These are phyloP conservation scores for Colletotrichum somersetense DNA, from an alignment of 2,329 filamentous ascomycete species.

Conservation along the genomic window DNA sequence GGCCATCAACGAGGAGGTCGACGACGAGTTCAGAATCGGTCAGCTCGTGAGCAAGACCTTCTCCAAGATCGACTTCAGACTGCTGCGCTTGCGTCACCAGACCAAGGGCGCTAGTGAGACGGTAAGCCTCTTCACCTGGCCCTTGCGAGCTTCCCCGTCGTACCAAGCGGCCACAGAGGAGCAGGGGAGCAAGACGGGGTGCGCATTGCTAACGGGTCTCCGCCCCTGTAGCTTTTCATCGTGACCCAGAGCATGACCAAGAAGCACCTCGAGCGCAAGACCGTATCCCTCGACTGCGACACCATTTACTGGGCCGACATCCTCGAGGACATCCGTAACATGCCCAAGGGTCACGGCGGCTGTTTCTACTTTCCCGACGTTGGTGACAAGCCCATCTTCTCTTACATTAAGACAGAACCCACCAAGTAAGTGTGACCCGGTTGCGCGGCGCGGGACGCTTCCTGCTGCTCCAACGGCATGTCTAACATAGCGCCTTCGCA, in stretches of 20 bases:
- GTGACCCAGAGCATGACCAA: slow-evolving; percentile 49
- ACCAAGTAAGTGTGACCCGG: slow-evolving; percentile 24
- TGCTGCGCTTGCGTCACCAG: slow-evolving; percentile 46
- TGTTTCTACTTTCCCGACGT: slow-evolving; percentile 48
- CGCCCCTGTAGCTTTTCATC: slow-evolving; percentile 46
- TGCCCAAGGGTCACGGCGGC: slow-evolving; percentile 46
- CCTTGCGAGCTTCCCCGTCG: not conserved
- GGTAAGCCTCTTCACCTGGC: slow-evolving; percentile 36
- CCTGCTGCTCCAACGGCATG: not conserved
- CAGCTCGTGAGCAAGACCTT: slow-evolving; percentile 47
- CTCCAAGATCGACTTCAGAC: slow-evolving; percentile 45
- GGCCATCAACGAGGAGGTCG: slow-evolving; percentile 48
- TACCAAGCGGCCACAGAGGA: slow-evolving; percentile 12
- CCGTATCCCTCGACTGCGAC: slow-evolving; percentile 51
- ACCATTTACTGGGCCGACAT: slow-evolving; percentile 51
- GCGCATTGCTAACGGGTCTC: slow-evolving; percentile 15
- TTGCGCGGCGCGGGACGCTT: not conserved
- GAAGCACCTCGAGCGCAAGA: slow-evolving; percentile 46
- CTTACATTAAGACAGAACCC: slow-evolving; percentile 48
- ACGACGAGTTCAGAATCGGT: slow-evolving; percentile 48
- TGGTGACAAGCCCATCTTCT: slow-evolving; percentile 49
- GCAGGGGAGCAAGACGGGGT: not conserved
- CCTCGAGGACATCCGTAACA: slow-evolving; percentile 46
- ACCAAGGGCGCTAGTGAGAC: slow-evolving; percentile 50
- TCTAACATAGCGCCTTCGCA: slow-evolving; percentile 16